Evolutionary conservation across 2,329 filamentous ascomycete species (phyloP).

Genomic region (Cytospora mali): DNA sequence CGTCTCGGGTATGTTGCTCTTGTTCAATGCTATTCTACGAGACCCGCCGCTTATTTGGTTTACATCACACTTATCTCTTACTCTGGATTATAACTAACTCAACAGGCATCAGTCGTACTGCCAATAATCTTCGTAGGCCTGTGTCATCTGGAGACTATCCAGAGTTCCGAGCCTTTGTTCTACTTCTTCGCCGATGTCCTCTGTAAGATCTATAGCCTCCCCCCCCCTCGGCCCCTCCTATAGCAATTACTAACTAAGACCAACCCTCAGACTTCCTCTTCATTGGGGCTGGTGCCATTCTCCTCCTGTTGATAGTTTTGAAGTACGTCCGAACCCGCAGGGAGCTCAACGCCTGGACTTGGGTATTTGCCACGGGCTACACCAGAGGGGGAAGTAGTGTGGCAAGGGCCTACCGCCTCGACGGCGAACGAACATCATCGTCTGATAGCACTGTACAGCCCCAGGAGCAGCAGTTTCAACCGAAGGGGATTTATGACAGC

Average conservation of each 20-base stretch:
- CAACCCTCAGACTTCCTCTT: background rate
- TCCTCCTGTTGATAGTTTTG: slow-evolving; percentile 24
- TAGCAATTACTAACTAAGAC: background rate
- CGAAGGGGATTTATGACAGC: slow-evolving; percentile 17
- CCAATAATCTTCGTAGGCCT: slow-evolving; percentile 9
- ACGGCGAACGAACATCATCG: background rate
- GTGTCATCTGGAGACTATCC: slow-evolving; percentile 4
- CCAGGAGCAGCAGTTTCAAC: background rate
- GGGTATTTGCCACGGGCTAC: background rate
- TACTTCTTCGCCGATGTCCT: slow-evolving; percentile 7
- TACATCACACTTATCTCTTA: background rate
- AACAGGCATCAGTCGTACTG: background rate
- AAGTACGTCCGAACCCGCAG: slow-evolving; percentile 25
- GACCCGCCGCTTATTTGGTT: background rate
- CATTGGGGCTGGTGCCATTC: slow-evolving; percentile 16
- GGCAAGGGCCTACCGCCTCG: background rate
- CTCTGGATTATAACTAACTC: background rate
- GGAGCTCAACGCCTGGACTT: slow-evolving; percentile 17
- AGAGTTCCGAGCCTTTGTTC: slow-evolving; percentile 1
- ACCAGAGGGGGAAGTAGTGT: slow-evolving; percentile 1
- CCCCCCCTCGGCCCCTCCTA: too few relatives aligned
- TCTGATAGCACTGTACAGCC: background rate
- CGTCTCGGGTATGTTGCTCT: slow-evolving; percentile 1
- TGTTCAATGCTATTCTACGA: too few relatives aligned
- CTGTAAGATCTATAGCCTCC: background rate